Percentiles rank a stretch among this genome's conserved stretches.
Evolutionary conservation across 192 early-diverging fungal species (phyloP).

Genomic region (Entomortierella chlamydospora): DNA sequence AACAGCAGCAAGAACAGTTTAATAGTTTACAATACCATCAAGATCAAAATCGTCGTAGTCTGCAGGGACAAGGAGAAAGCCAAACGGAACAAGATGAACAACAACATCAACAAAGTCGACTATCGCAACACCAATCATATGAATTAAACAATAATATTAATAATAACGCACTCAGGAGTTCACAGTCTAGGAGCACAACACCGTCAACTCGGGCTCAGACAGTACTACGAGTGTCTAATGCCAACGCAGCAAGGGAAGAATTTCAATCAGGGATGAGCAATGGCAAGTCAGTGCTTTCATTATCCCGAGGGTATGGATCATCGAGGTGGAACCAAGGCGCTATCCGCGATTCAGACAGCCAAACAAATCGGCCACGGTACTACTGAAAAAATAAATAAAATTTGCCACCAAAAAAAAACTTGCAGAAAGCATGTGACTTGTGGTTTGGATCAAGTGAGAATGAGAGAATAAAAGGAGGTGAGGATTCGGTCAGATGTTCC

Average conservation of each 20-base stretch:
- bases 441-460: neutral
- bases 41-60: neutral
- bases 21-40: neutral
- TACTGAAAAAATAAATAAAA: neutral
- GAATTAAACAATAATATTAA: neutral
- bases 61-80: neutral
- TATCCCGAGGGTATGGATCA: slow-evolving; percentile 17
- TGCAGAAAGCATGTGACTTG: neutral
- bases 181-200: slow-evolving; percentile 12
- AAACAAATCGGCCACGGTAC: slow-evolving; percentile 34
- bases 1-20: neutral
- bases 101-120: slow-evolving; percentile 10
- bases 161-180: slow-evolving; percentile 2
- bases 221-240: slow-evolving; percentile 10
- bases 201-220: neutral
- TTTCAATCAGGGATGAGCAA: slow-evolving; percentile 25
- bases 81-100: slow-evolving; percentile 6
- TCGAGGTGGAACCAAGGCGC: slow-evolving; percentile 16
- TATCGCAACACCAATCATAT: neutral
- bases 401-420: neutral
- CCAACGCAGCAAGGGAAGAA: slow-evolving; percentile 29
- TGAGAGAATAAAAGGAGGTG: neutral
- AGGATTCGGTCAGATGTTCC: slow-evolving; percentile 2
- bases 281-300: slow-evolving; percentile 12
- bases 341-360: neutral